Evolutionary conservation across 352 stramenopile genomes (phyloP), one percentile per base, ranked within the genome.

Genomic region (Globisporangium cederbergense): DNA sequence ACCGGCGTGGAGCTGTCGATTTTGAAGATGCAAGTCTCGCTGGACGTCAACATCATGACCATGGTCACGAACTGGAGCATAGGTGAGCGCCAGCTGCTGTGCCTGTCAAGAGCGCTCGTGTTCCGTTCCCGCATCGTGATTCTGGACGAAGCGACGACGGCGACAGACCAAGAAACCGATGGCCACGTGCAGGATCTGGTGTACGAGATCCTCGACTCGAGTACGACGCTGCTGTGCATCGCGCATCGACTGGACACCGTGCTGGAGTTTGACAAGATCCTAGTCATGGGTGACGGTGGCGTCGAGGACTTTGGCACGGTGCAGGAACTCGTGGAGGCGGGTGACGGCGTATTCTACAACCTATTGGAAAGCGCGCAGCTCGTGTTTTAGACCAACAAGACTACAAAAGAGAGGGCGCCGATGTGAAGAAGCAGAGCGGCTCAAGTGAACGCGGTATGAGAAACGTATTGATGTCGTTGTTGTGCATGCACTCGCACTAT

Each of bases 61-160:
- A 85, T 89, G 28, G 95, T 97, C 18, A 67, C 60, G 5, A 98
- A 98, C 56, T 97, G 97, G 57, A 93, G 72, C 63, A 86, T 96
- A 32, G 97, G 97, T 4, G 90, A 99, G 72, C 75, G 96, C 0
- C 96, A 99, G 72, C 71, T 99, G 14, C 67, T 99, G 0, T 98
- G 93, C 64, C 75, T 99, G 38, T 96, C 89, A 32, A 70, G 97
- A 40, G 96, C 96, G 5, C 72, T 99, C 28, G 69, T 99, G 18
- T 71, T 83, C 4, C 78, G 95, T 16, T 88, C 90, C 4, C 64
- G 68, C 11, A 92, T 99, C 36, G 71, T 99, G 18, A 77, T 99
- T 4, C 90, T 99, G 66, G 97, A 99, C 60, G 97, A 99, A 79
- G 96, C 96, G 5, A 98, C 96, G 18, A 84, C 87, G 3, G 81